A percentile compares a stretch with the other conserved stretches of the same genome.
phyloP scores from a whole-genome alignment of 2,329 filamentous ascomycete genomes.

The Zymoseptoria brevis region DNA sequence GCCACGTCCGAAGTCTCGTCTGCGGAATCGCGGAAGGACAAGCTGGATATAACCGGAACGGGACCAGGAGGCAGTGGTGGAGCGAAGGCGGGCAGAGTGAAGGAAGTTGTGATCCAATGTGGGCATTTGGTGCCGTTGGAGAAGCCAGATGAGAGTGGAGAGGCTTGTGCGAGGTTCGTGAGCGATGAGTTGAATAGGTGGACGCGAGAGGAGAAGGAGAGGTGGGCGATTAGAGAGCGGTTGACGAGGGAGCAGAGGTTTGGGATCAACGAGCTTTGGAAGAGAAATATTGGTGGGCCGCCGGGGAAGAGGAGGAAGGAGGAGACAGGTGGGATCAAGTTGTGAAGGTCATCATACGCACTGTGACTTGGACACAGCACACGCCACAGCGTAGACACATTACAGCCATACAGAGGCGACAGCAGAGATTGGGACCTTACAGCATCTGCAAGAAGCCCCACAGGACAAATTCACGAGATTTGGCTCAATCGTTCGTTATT shows the following conservation, averaged over 20 bases:
- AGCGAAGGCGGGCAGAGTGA: conserved; percentile 53
- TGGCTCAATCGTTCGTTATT: neutral
- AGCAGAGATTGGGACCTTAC: neutral
- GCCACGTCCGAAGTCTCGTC: neutral
- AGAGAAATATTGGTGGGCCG: neutral
- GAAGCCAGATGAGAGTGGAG: conserved; percentile 56
- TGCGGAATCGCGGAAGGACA: neutral
- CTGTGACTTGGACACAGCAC: neutral
- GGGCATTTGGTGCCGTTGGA: conserved; percentile 81
- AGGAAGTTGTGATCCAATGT: conserved; percentile 52
- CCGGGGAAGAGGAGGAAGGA: neutral
- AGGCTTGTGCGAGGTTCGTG: conserved; percentile 16
- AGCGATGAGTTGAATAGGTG: neutral
- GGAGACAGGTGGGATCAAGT: neutral
- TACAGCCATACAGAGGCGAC: neutral
- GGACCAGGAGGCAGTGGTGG: conserved; percentile 61
- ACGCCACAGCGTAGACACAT: neutral
- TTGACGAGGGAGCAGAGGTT: conserved; percentile 3
- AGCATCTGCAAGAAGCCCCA: neutral
- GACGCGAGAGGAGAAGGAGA: neutral
- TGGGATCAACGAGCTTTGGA: conserved; percentile 6
- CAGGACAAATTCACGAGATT: no score
- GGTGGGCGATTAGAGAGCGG: neutral
- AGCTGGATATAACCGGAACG: conserved; percentile 53
- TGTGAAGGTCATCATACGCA: neutral